Evolutionary conservation across 345 rosid genomes (phyloP), one percentile per base, ranked within the genome.

Genomic region (Euclidium syriacum): DNA sequence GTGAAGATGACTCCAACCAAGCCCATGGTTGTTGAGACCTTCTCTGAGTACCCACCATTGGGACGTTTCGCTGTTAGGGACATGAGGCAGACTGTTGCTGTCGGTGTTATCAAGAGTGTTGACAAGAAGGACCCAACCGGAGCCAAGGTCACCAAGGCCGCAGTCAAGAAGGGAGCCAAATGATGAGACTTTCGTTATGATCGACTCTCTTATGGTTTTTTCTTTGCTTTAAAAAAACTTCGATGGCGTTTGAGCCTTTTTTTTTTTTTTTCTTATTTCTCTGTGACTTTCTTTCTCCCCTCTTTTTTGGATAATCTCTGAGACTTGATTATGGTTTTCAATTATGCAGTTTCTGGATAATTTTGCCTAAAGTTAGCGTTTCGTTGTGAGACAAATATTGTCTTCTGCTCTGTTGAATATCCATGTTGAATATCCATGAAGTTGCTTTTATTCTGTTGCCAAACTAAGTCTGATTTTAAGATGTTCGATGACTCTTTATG

Each of bases 11-110:
- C 77, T 68, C 95, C 95, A 3, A 81, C 86, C 65, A 89, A 89
- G 82, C 96, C 96, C 41, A 89, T 89, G 96, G 96, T 89, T 1
- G 96, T 89, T 0, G 96, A 89, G 75, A 86, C 96, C 1, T 89
- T 89, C 85, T 77, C 91, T 0, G 79, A 52, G 47, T 89, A 89
- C 65, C 95, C 96, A 6, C 96, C 96, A 0, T 87, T 89, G 6
- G 96, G 96, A 4, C 86, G 96, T 6, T 89, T 89, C 33, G 96
- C 96, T 0, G 96, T 89, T 27, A 79, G 96, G 71, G 96, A 89
- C 73, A 89, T 89, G 96, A 83, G 96, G 6, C 96, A 89, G 79
- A 89, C 94, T 0, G 96, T 88, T 1, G 96, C 96, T 5, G 96
- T 88, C 0, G 96, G 96, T 10, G 92, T 88, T 14, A 88, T 85